Evolutionary conservation across 2,329 filamentous ascomycete genomes (phyloP).

Genomic region (Fusarium tuaranense): DNA sequence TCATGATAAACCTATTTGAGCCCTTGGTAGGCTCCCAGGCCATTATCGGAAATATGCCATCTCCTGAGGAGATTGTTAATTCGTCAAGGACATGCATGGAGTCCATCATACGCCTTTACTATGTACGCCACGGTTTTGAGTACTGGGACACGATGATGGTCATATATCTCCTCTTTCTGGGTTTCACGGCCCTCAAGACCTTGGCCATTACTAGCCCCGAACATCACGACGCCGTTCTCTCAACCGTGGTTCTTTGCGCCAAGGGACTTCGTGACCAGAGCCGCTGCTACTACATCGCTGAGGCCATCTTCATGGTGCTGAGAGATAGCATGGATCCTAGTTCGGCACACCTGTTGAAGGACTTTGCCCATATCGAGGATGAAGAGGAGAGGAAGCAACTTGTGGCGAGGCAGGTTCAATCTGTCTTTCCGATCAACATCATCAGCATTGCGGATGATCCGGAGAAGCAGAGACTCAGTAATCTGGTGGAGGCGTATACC

Average conservation of each 20-base stretch:
- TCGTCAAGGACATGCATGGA: not conserved
- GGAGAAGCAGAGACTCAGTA: not conserved
- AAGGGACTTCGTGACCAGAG: not conserved
- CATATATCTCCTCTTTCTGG: not conserved
- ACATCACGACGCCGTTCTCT: not conserved
- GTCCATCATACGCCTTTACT: not conserved
- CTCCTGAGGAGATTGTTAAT: not conserved
- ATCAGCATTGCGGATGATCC: not conserved
- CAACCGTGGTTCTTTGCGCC: not conserved
- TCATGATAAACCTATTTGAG: no score
- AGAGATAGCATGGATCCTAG: not conserved
- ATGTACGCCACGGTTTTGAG: not conserved
- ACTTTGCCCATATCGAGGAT: not conserved
- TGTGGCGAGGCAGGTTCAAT: not conserved
- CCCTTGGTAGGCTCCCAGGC: no score
- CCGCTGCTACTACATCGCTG: not conserved
- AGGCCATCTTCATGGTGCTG: not conserved
- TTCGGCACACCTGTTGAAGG: not conserved
- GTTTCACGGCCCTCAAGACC: not conserved
- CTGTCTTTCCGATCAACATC: not conserved
- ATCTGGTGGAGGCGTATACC: not conserved
- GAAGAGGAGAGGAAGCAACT: not conserved
- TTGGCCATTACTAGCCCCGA: no score
- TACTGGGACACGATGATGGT: not conserved
- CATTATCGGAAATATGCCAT: no score